Conservation (phyloP, 345 rosid genomes). For the Populus deltoides region DNA sequence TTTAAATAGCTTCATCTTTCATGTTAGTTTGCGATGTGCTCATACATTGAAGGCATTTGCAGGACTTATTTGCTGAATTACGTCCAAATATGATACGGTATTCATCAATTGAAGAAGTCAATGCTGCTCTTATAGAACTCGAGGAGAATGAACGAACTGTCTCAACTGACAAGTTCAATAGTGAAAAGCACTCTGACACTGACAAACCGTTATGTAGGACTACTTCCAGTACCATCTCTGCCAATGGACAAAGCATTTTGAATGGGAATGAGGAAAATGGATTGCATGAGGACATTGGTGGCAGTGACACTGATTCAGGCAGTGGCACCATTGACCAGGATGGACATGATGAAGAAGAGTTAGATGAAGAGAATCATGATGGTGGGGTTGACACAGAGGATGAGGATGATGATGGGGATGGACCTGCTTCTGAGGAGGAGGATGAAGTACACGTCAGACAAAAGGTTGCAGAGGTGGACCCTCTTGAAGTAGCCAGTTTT, state of each 20-base stretch:
- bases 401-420: slow-evolving; percentile 57
- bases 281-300: slow-evolving; percentile 53
- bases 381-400: slow-evolving; percentile 64
- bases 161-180: slow-evolving; percentile 52
- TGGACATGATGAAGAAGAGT: slow-evolving; percentile 67
- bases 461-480: slow-evolving; percentile 73
- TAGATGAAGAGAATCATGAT: slow-evolving; percentile 77
- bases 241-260: slow-evolving; percentile 42
- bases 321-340: slow-evolving; percentile 70
- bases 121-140: slow-evolving; percentile 68
- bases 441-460: slow-evolving; percentile 87
- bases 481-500: slow-evolving; percentile 70
- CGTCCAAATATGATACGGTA: slow-evolving; percentile 84
- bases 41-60: slow-evolving; percentile 26
- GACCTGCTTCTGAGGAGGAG: slow-evolving; percentile 81
- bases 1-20: background rate
- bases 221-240: slow-evolving; percentile 40
- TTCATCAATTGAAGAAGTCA: slow-evolving; percentile 73
- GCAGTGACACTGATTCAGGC: slow-evolving; percentile 80
- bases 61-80: slow-evolving; percentile 91
- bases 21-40: slow-evolving; percentile 11
- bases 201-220: slow-evolving; percentile 54
- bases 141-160: slow-evolving; percentile 72
- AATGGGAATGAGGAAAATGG: slow-evolving; percentile 68
- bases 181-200: slow-evolving; percentile 58